Conservation (phyloP, 2,329 filamentous ascomycete species). For the Ophiostoma quercus region DNA sequence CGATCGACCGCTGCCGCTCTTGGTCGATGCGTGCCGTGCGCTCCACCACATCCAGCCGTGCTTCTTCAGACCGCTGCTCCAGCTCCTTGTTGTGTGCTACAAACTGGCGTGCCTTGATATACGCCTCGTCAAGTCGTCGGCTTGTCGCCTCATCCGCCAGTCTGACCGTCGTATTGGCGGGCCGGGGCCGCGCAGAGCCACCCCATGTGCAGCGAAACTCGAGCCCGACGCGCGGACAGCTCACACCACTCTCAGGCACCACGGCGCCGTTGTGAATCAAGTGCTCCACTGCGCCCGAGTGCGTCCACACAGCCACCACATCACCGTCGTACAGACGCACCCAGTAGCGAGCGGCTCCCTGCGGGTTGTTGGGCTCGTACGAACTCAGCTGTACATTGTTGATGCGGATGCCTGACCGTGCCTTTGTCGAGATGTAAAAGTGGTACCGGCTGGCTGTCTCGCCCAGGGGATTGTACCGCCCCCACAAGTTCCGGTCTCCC, state of each 20-base stretch:
- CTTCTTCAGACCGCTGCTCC: slow-evolving; percentile 41
- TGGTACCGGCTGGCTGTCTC: slow-evolving; percentile 51
- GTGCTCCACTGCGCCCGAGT: slow-evolving; percentile 29
- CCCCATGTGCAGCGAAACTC: slow-evolving; percentile 53
- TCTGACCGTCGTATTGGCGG: slow-evolving; percentile 28
- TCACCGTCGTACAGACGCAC: slow-evolving; percentile 73
- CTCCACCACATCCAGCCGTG: slow-evolving; percentile 41
- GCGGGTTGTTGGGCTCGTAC: slow-evolving; percentile 49
- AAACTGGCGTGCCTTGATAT: slow-evolving; percentile 42
- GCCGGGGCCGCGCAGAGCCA: slow-evolving; percentile 44
- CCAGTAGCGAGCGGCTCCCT: slow-evolving; percentile 54
- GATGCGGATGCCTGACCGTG: slow-evolving; percentile 67
- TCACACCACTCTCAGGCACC: slow-evolving; percentile 28
- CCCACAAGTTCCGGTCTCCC: slow-evolving; percentile 49
- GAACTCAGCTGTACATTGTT: slow-evolving; percentile 64
- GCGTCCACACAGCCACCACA: slow-evolving; percentile 64
- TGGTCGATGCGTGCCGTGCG: slow-evolving; percentile 40
- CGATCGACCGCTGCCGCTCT: slow-evolving; percentile 46
- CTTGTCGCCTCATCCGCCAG: slow-evolving; percentile 40
- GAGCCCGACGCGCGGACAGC: slow-evolving; percentile 38
- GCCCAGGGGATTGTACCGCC: slow-evolving; percentile 43
- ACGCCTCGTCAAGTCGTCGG: slow-evolving; percentile 46
- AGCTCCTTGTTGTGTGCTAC: slow-evolving; percentile 40
- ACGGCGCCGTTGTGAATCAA: slow-evolving; percentile 19
- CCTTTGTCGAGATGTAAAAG: slow-evolving; percentile 74